phyloP scores from a whole-genome alignment of 2,329 filamentous ascomycete genomes.

The Colletotrichum australisinense region DNA sequence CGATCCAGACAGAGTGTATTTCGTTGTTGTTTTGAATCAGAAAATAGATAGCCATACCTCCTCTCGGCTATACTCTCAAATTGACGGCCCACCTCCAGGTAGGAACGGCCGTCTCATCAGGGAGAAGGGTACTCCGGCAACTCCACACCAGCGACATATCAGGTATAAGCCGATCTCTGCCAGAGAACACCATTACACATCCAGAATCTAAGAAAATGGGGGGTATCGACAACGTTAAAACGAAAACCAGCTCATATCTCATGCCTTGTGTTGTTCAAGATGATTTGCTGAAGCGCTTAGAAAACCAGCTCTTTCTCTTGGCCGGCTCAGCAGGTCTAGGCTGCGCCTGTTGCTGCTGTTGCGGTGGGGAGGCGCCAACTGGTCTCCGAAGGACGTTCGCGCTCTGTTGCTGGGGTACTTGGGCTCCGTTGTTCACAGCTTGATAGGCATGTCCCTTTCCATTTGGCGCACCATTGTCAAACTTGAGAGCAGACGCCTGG shows the following conservation, averaged over 20 bases:
- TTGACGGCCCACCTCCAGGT: background rate
- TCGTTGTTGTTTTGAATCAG: background rate
- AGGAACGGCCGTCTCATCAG: background rate
- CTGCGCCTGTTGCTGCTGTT: slow-evolving; percentile 36
- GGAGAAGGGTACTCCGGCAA: background rate
- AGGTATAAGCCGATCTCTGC: background rate
- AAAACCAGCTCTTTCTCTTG: slow-evolving; percentile 93
- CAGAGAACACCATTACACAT: slow-evolving; percentile 7
- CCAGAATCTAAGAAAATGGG: slow-evolving; percentile 16
- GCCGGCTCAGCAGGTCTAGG: slow-evolving; percentile 57
- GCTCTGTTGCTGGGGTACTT: slow-evolving; percentile 2
- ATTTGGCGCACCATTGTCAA: slow-evolving; percentile 39
- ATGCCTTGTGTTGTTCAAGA: slow-evolving; percentile 35
- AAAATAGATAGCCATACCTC: background rate
- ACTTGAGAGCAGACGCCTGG: slow-evolving; percentile 50
- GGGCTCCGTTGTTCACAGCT: slow-evolving; percentile 15
- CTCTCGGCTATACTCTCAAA: background rate
- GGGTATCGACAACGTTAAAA: slow-evolving; percentile 38
- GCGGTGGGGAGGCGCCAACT: slow-evolving; percentile 36
- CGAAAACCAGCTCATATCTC: slow-evolving; percentile 4
- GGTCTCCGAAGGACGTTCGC: slow-evolving; percentile 40
- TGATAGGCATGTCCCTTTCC: slow-evolving; percentile 7
- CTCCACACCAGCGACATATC: background rate
- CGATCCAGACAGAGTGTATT: slow-evolving; percentile 29
- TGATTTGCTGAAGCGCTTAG: slow-evolving; percentile 80